Percentiles rank a stretch among this genome's conserved stretches.
phyloP scores from a whole-genome alignment of 768 basidiomycete species.

The Kwoniella heveanensis region DNA sequence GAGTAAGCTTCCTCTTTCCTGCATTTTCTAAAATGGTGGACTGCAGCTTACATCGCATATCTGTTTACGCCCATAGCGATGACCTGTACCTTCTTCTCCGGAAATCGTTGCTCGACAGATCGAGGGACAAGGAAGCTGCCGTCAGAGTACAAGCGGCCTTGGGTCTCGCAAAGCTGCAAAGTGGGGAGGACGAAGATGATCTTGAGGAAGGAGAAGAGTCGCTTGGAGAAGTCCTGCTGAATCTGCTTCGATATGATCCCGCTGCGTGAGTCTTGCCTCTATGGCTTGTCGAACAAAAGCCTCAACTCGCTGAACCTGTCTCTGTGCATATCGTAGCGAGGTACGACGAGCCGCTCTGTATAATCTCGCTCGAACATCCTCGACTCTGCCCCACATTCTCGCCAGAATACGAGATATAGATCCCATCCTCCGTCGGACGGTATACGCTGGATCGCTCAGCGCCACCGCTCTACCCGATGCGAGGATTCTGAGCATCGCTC shows the following conservation, averaged over 20 bases:
- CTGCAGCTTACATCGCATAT: too few species aligned
- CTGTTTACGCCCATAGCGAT: too few species aligned
- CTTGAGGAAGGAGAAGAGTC: slow-evolving; percentile 55
- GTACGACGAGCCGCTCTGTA: slow-evolving; percentile 79
- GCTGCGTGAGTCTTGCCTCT: slow-evolving; percentile 66
- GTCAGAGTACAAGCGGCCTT: slow-evolving; percentile 79
- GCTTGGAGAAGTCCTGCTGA: slow-evolving; percentile 56
- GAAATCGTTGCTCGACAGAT: slow-evolving; percentile 67
- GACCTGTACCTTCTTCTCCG: slow-evolving; percentile 71
- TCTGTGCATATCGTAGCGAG: too few species aligned
- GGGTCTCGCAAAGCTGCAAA: slow-evolving; percentile 74
- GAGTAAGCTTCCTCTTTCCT: slow-evolving; percentile 64
- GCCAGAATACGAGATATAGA: slow-evolving; percentile 80
- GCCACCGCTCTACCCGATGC: slow-evolving; percentile 66
- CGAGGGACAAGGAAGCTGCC: slow-evolving; percentile 73
- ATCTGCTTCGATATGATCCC: slow-evolving; percentile 70
- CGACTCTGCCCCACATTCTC: slow-evolving; percentile 69
- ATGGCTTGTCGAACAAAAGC: neutral
- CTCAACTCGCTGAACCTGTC: slow-evolving; percentile 1
- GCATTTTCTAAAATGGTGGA: too few species aligned
- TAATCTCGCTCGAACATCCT: slow-evolving; percentile 65
- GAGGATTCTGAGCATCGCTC: slow-evolving; percentile 66
- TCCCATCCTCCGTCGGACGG: slow-evolving; percentile 68
- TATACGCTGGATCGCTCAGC: slow-evolving; percentile 68
- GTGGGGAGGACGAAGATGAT: slow-evolving; percentile 68